Evolutionary conservation across 352 stramenopile species (phyloP).

Genomic region (Hyaloperonospora brassicae): DNA sequence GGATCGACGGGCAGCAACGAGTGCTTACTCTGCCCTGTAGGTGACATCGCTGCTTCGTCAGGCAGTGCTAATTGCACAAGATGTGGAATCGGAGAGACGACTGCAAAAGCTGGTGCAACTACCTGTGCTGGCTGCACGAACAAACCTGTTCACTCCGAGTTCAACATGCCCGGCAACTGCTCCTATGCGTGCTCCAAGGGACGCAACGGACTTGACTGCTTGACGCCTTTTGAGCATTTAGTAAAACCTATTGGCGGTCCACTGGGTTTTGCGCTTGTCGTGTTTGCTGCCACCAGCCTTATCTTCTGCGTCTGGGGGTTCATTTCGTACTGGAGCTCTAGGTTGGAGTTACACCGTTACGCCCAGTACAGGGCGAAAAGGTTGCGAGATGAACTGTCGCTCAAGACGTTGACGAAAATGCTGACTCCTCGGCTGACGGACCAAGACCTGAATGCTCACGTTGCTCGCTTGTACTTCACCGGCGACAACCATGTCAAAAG

Average conservation of each 20-base stretch:
- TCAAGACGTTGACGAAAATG: constrained; percentile 61
- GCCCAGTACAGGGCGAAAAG: constrained; percentile 68
- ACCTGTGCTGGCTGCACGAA: constrained; percentile 41
- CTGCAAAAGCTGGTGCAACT: constrained; percentile 35
- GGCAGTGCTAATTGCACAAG: constrained; percentile 54
- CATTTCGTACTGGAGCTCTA: constrained; percentile 53
- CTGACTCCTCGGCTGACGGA: constrained; percentile 68
- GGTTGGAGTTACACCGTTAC: constrained; percentile 41
- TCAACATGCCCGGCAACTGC: constrained; percentile 74
- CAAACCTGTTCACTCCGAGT: constrained; percentile 63
- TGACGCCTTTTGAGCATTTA: constrained; percentile 78
- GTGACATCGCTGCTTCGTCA: constrained; percentile 41
- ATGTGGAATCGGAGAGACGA: constrained; percentile 74
- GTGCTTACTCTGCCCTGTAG: constrained; percentile 52
- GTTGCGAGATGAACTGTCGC: constrained; percentile 60
- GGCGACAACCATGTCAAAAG: constrained; percentile 65
- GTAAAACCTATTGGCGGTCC: constrained; percentile 72
- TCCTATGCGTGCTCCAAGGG: constrained; percentile 78
- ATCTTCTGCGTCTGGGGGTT: constrained; percentile 67
- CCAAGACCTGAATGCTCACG: constrained; percentile 63
- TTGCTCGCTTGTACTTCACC: constrained; percentile 64
- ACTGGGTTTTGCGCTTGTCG: constrained; percentile 63
- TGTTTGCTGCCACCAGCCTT: constrained; percentile 39
- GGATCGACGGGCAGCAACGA: constrained; percentile 29
- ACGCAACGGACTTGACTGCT: constrained; percentile 63